Conservation (phyloP, 148 eudicot species). For the Suaeda aralocaspica region DNA sequence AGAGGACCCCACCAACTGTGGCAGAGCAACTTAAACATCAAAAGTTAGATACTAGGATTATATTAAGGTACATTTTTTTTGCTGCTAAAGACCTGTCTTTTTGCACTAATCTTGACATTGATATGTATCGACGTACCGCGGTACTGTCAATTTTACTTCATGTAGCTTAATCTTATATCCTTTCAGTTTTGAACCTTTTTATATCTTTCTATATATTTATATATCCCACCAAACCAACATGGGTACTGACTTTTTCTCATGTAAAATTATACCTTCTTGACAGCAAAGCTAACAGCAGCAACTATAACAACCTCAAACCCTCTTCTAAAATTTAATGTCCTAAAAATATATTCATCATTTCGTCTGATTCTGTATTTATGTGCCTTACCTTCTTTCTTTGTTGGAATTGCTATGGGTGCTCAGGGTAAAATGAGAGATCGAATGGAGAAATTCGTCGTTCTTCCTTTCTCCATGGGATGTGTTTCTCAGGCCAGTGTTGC, state of each 20-base stretch:
- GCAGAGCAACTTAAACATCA: constrained; percentile 25
- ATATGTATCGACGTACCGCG: constrained; percentile 17
- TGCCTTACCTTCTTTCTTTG: background rate
- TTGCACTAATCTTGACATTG: constrained; percentile 21
- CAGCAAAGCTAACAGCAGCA: constrained; percentile 44
- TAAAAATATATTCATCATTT: constrained; percentile 5
- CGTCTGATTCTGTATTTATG: background rate
- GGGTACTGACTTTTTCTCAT: constrained; percentile 35
- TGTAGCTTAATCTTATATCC: constrained; percentile 18
- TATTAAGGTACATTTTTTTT: background rate
- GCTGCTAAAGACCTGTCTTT: constrained; percentile 15
- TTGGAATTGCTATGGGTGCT: constrained; percentile 16
- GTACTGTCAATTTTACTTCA: constrained; percentile 20
- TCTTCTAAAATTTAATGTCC: constrained; percentile 18
- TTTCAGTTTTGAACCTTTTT: constrained; percentile 20
- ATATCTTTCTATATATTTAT: constrained; percentile 10
- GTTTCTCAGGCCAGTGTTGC: constrained; percentile 63
- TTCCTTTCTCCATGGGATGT: constrained; percentile 66
- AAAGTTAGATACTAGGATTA: constrained; percentile 21
- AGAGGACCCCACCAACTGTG: constrained; percentile 24
- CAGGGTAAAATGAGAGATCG: constrained; percentile 40
- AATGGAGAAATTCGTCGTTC: constrained; percentile 55
- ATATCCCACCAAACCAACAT: constrained; percentile 48
- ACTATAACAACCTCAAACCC: constrained; percentile 37
- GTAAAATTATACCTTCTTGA: constrained; percentile 45